Percentiles rank a stretch among this genome's conserved stretches.
Conservation (phyloP, 306 rosid species). For the Dryas octopetala region DNA sequence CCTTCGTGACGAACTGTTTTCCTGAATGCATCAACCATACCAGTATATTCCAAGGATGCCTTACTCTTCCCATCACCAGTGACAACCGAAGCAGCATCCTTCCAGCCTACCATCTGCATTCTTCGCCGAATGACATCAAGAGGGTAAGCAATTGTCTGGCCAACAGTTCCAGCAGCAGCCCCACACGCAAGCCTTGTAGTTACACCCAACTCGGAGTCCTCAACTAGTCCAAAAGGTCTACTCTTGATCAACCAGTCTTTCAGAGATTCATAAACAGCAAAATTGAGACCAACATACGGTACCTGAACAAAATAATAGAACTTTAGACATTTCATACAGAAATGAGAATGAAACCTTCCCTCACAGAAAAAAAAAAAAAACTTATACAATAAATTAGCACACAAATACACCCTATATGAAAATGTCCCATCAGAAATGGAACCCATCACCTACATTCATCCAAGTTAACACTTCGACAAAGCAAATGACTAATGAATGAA, state of each 20-base stretch:
- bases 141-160: slow-evolving; percentile 56
- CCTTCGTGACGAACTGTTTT: slow-evolving; percentile 52
- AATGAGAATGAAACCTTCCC: background rate
- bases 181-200: slow-evolving; percentile 50
- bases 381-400: background rate
- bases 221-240: slow-evolving; percentile 34
- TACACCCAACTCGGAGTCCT: slow-evolving; percentile 45
- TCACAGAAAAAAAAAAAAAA: background rate
- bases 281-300: slow-evolving; percentile 53
- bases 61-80: slow-evolving; percentile 41
- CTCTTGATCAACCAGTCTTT: slow-evolving; percentile 44
- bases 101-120: slow-evolving; percentile 62
- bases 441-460: background rate
- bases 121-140: slow-evolving; percentile 55
- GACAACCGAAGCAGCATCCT: slow-evolving; percentile 38
- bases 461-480: background rate
- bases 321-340: background rate
- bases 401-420: background rate
- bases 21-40: slow-evolving; percentile 53
- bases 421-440: background rate
- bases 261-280: slow-evolving; percentile 50
- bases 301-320: slow-evolving; percentile 31
- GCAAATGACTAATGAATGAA: background rate
- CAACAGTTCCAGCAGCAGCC: slow-evolving; percentile 56
- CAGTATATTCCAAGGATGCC: slow-evolving; percentile 36